Conservation (phyloP, 495 filamentous ascomycete genomes). For the Melanomma pulvis-pyrius region DNA sequence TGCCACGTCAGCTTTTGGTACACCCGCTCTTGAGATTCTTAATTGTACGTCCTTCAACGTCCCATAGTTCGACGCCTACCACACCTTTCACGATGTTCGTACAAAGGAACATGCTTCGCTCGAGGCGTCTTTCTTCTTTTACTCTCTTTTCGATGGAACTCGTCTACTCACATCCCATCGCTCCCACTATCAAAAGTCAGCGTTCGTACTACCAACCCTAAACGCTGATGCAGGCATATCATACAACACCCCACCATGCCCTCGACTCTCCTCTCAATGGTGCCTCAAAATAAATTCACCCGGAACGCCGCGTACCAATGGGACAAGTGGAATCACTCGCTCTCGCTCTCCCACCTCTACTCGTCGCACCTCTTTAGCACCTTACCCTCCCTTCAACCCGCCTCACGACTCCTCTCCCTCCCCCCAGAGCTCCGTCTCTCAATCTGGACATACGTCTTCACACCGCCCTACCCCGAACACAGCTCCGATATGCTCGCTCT, state of each 20-base stretch:
- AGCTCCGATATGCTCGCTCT: neutral
- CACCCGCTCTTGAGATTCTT: too few species aligned
- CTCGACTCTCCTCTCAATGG: neutral
- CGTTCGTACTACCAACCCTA: too few species aligned
- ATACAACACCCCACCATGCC: neutral
- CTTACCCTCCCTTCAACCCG: neutral
- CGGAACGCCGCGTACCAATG: neutral
- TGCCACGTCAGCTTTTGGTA: too few species aligned
- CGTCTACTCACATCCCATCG: too few species aligned
- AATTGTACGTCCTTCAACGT: too few species aligned
- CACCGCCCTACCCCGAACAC: neutral
- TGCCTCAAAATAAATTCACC: neutral
- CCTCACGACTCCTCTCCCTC: neutral
- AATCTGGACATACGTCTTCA: neutral
- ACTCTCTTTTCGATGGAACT: too few species aligned
- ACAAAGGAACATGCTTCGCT: too few species aligned
- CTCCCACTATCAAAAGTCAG: too few species aligned
- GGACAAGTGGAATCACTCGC: neutral
- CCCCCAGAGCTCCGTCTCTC: conserved; percentile 1
- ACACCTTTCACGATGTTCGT: too few species aligned
- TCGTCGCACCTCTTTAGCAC: neutral
- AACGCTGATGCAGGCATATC: too few species aligned
- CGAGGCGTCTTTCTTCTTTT: too few species aligned
- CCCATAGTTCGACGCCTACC: too few species aligned
- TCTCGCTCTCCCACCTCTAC: neutral